A percentile compares a stretch with the other conserved stretches of the same genome.
These are phyloP conservation scores for Ustilago nuda DNA, from an alignment of 1,284 basidiomycete species.

Conservation along the genomic window DNA sequence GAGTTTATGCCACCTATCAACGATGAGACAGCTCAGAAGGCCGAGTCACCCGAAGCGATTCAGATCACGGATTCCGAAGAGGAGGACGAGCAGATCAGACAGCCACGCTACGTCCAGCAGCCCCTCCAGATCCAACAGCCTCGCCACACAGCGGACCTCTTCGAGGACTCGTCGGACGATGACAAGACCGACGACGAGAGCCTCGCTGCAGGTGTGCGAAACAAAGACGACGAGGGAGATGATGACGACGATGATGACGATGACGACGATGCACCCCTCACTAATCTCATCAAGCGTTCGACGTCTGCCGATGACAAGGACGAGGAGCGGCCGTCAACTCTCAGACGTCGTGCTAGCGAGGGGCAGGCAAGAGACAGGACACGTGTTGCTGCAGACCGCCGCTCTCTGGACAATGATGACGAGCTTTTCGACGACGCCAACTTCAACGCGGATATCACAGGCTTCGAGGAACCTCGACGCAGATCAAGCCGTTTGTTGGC, in stretches of 20 bases:
- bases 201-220: neutral
- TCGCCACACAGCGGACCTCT: neutral
- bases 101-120: neutral
- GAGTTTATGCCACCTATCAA: neutral
- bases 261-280: slow-evolving; percentile 10
- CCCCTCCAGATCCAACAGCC: neutral
- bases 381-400: neutral
- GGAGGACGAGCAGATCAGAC: neutral
- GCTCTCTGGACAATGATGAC: neutral
- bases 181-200: neutral
- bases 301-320: neutral
- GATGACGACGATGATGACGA: neutral
- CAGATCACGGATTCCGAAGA: neutral
- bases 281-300: neutral
- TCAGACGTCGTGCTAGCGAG: neutral
- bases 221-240: neutral
- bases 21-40: neutral
- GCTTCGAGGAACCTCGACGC: neutral
- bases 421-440: neutral
- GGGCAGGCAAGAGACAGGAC: neutral
- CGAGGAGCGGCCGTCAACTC: neutral
- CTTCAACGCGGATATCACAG: neutral
- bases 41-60: neutral
- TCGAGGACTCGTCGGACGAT: neutral
- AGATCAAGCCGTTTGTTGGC: neutral